phyloP scores from a whole-genome alignment of 2,329 filamentous ascomycete genomes.

The Sphaerulina musiva region DNA sequence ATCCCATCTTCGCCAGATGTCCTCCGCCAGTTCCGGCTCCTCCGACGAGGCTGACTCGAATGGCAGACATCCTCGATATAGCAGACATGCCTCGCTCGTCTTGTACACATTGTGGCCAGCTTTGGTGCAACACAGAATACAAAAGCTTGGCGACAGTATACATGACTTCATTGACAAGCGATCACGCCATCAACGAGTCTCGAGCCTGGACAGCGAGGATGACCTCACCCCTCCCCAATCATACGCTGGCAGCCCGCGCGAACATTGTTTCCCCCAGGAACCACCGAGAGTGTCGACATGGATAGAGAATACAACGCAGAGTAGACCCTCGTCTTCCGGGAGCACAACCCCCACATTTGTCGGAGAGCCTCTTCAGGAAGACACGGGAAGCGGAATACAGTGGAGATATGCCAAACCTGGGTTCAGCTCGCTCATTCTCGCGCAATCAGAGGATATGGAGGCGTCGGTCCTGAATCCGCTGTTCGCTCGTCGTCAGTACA shows the following conservation, averaged over 20 bases:
- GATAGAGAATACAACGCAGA: constrained; percentile 11
- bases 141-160: constrained; percentile 43
- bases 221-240: constrained; percentile 36
- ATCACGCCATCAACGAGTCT: constrained; percentile 1
- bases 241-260: constrained; percentile 16
- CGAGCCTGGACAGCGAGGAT: constrained; percentile 12
- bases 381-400: constrained; percentile 35
- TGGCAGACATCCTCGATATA: background rate
- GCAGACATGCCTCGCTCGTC: constrained; percentile 35
- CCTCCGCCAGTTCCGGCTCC: background rate
- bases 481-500: constrained; percentile 56
- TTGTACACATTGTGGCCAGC: constrained; percentile 51
- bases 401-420: constrained; percentile 51
- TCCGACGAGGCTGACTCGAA: background rate
- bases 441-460: constrained; percentile 41
- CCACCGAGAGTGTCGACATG: constrained; percentile 10
- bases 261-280: constrained; percentile 10
- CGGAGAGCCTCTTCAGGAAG: background rate
- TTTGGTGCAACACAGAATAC: constrained; percentile 48
- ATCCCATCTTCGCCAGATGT: background rate
- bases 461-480: constrained; percentile 36
- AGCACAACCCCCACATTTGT: constrained; percentile 13
- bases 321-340: constrained; percentile 20
- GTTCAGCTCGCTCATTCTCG: constrained; percentile 42
- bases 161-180: constrained; percentile 21